These are phyloP conservation scores for Epichloe sp. DNA, from an alignment of 2,329 filamentous ascomycete species.

Conservation along the genomic window DNA sequence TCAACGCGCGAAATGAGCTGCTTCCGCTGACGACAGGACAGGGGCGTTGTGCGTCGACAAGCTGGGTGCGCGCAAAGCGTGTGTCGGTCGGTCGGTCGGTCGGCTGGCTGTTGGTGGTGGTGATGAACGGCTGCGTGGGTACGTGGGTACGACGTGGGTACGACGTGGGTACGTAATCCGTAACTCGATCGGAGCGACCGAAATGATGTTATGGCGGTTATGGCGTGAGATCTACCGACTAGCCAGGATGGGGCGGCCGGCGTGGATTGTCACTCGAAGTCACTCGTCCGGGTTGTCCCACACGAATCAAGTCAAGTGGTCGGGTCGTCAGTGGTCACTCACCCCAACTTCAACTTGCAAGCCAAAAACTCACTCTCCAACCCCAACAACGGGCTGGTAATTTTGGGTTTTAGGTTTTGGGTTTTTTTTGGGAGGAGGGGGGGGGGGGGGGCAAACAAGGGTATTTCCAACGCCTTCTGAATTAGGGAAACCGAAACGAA, in stretches of 20 bases:
- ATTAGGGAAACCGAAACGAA: neutral
- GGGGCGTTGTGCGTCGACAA: neutral
- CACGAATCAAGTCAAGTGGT: neutral
- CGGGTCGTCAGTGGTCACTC: neutral
- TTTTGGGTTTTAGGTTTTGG: too few relatives aligned
- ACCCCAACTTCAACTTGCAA: neutral
- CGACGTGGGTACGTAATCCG: neutral
- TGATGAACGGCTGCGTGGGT: neutral
- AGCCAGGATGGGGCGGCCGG: neutral
- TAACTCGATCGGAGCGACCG: neutral
- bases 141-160: too few relatives aligned
- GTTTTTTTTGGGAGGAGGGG: too few relatives aligned
- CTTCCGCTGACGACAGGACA: neutral
- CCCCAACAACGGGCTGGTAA: neutral
- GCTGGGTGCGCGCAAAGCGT: neutral
- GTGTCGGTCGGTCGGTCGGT: neutral
- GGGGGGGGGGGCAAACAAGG: neutral
- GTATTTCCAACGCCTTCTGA: neutral
- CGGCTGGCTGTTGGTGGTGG: neutral
- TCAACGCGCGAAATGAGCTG: neutral
- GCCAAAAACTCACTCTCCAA: neutral
- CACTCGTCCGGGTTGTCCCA: neutral
- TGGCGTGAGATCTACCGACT: neutral
- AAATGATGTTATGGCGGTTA: neutral
- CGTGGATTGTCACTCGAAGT: neutral